phyloP scores from a whole-genome alignment of 768 basidiomycete genomes.

The Chalciporus piperatus region DNA sequence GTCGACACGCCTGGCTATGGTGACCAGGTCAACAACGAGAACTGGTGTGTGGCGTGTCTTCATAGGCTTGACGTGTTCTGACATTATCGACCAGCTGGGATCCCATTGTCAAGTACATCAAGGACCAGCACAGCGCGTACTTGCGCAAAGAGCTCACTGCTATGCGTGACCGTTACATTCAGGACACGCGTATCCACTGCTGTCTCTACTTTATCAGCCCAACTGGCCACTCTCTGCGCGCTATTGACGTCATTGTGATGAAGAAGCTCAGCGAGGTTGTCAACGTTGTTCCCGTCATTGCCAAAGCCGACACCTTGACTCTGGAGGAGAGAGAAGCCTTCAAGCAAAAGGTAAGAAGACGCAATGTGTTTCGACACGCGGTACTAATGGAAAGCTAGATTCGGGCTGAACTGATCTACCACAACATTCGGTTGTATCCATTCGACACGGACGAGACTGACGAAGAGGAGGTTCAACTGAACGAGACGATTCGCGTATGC shows the following conservation, averaged over 20 bases:
- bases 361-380: not conserved
- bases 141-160: conserved; percentile 98
- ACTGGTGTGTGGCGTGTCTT: conserved; percentile 60
- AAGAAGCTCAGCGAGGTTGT: conserved; percentile 99
- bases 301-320: conserved; percentile 94
- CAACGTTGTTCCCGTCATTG: conserved; percentile 99
- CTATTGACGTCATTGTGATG: conserved; percentile 98
- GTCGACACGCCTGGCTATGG: conserved; percentile 99
- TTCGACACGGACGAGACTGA: conserved; percentile 97
- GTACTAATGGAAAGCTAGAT: conserved; percentile 53
- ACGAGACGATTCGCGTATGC: conserved; percentile 85
- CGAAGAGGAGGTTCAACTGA: conserved; percentile 87
- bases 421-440: conserved; percentile 94
- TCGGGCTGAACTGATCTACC: conserved; percentile 84
- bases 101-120: conserved; percentile 98
- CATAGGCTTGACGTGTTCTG: not conserved
- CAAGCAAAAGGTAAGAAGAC: conserved; percentile 72
- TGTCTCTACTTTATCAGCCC: conserved; percentile 98
- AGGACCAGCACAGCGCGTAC: conserved; percentile 98
- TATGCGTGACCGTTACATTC: conserved; percentile 97
- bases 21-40: conserved; percentile 98
- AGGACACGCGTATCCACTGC: conserved; percentile 98
- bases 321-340: conserved; percentile 89
- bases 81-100: conserved; percentile 73
- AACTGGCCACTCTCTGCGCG: conserved; percentile 94